Percentiles rank a stretch among this genome's conserved stretches.
Evolutionary conservation across 1,284 basidiomycete species (phyloP).

Genomic region (Moesziomyces sp.): DNA sequence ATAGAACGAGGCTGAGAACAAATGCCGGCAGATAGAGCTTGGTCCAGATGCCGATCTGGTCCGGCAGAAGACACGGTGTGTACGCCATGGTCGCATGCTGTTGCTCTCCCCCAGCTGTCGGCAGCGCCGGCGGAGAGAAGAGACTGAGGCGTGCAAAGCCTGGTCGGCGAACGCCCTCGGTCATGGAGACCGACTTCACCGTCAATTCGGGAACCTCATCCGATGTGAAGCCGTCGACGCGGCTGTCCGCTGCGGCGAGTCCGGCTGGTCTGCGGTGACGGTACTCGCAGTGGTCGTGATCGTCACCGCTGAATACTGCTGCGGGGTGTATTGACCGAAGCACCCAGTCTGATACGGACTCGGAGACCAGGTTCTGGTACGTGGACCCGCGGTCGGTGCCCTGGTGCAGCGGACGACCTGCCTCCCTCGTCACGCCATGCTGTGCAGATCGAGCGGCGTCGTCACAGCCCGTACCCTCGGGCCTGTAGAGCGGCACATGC

Average conservation of each 20-base stretch:
- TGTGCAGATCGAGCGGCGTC: conserved; percentile 19
- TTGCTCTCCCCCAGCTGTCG: neutral
- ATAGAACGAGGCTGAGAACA: conserved; percentile 16
- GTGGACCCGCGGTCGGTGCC: conserved; percentile 51
- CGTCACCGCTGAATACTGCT: conserved; percentile 58
- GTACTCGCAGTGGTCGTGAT: conserved; percentile 62
- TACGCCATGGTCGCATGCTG: conserved; percentile 27
- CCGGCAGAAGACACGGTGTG: conserved; percentile 54
- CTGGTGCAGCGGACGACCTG: conserved; percentile 40
- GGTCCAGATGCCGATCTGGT: conserved; percentile 59
- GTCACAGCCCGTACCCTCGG: conserved; percentile 32
- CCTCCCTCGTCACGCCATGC: conserved; percentile 50
- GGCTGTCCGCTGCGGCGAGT: neutral
- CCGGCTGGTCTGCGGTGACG: conserved; percentile 29
- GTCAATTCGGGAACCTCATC: conserved; percentile 54
- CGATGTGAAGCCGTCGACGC: conserved; percentile 26
- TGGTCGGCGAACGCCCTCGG: conserved; percentile 53
- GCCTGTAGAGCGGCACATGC: conserved; percentile 54
- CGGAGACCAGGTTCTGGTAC: conserved; percentile 55
- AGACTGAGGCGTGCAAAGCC: conserved; percentile 58
- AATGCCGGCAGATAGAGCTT: conserved; percentile 44
- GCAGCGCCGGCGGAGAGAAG: conserved; percentile 8
- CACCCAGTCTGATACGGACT: conserved; percentile 46
- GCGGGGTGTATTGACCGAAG: conserved; percentile 40
- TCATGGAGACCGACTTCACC: conserved; percentile 60